A percentile compares a stretch with the other conserved stretches of the same genome.
Conservation (phyloP, 495 filamentous ascomycete species). For the Penicillium alfredii region DNA sequence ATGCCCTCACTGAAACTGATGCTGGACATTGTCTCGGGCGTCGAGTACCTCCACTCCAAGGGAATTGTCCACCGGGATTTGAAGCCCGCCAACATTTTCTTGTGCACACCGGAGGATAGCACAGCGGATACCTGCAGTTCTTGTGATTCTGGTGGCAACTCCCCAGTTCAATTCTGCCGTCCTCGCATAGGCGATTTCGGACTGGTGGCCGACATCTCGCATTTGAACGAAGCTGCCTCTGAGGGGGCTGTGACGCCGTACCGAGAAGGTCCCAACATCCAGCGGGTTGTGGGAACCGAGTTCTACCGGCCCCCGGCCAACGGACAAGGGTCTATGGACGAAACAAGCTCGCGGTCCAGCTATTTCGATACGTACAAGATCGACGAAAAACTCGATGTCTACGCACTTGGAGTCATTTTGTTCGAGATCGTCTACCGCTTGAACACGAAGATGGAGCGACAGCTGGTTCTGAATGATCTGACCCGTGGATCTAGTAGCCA, state of each 20-base stretch:
- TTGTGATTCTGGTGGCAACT: slow-evolving; percentile 23
- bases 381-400: slow-evolving; percentile 50
- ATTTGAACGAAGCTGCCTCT: slow-evolving; percentile 23
- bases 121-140: slow-evolving; percentile 21
- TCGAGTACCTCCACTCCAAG: slow-evolving; percentile 58
- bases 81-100: slow-evolving; percentile 68
- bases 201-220: slow-evolving; percentile 48
- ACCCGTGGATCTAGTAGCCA: slow-evolving; percentile 26
- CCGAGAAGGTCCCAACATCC: slow-evolving; percentile 17
- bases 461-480: slow-evolving; percentile 39
- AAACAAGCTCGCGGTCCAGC: neutral
- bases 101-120: slow-evolving; percentile 33
- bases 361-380: slow-evolving; percentile 30
- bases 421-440: slow-evolving; percentile 48
- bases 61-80: slow-evolving; percentile 63
- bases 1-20: slow-evolving; percentile 39
- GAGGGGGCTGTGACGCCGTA: slow-evolving; percentile 14
- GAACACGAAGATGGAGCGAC: slow-evolving; percentile 50
- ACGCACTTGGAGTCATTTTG: slow-evolving; percentile 49
- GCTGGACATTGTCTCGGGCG: slow-evolving; percentile 38
- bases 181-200: slow-evolving; percentile 53
- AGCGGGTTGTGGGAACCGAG: slow-evolving; percentile 41
- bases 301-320: slow-evolving; percentile 40
- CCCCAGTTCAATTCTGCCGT: slow-evolving; percentile 33
- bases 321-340: neutral